Base-by-base conservation (phyloP, 352 stramenopile species). In the Globisporangium heterothallicum region DNA sequence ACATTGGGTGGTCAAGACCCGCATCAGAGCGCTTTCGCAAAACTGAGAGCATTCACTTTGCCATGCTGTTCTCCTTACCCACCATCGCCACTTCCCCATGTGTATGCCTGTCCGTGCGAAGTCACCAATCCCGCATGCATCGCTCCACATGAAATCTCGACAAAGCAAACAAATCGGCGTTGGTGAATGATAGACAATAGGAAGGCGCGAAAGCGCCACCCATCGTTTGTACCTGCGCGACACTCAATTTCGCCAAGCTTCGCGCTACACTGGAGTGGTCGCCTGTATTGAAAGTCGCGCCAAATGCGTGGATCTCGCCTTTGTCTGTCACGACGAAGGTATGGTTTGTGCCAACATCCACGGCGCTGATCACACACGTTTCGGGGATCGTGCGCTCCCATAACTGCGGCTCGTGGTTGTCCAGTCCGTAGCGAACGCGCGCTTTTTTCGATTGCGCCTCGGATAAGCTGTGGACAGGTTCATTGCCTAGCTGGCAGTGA, bases 41-140 rank as follows among this genome's bases (percentile, higher is more conserved):
- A 34, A 34, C 10, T 6, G 29, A 6, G 29, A 34, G 29, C 10
- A 34, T 34, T 34, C 26, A 24, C 54, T 13, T 19, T 35, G 1
- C 13, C 24, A 46, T 25, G 18, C n/a, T n/a, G 16, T n/a, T n/a
- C 10, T 49, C 58, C 74, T 54, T 74, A 91, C 82, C 82, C 83
- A 60, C 80, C 83, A 46, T 93, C 83, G n/a, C 83, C 80, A 30
- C 71, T 92, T 18, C 83, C 83, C 83, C 83, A 93, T 2, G 80
- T 92, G 56, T 77, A 93, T 1, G 65, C 80, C 41, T 89, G 80
- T 7, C 83, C 81, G 9, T 80, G 73, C 2, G 52, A 71, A 10
- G 79, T 92, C n/a, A 93, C 74, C 16, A 93, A 61, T 2, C 78
- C 83, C 19, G 80, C 80, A 35, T 93, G 83, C 67, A 86, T 77